Evolutionary conservation across 306 rosid genomes (phyloP).

Genomic region (Cicer cuneatum): DNA sequence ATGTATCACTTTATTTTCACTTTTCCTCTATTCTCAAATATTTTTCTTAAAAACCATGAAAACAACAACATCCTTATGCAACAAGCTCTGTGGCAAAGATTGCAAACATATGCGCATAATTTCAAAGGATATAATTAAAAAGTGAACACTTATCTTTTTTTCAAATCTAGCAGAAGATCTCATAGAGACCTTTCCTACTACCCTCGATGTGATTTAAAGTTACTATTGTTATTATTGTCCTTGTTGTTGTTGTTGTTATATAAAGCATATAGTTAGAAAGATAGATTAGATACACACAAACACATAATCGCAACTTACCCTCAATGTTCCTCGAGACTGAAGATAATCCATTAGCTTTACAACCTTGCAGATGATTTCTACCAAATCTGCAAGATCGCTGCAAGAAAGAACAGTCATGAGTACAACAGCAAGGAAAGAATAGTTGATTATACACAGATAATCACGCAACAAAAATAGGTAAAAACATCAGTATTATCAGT

Average conservation of each 20-base stretch:
- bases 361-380: slow-evolving; percentile 78
- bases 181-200: neutral
- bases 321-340: slow-evolving; percentile 83
- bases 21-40: slow-evolving; percentile 5
- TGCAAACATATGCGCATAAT: neutral
- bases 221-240: neutral
- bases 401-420: slow-evolving; percentile 43
- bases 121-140: slow-evolving; percentile 21
- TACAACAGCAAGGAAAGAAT: slow-evolving; percentile 34
- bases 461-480: neutral
- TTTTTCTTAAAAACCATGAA: neutral
- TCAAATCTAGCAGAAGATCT: neutral
- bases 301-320: slow-evolving; percentile 59
- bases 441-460: slow-evolving; percentile 4
- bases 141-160: neutral
- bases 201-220: neutral
- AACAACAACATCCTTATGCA: slow-evolving; percentile 15
- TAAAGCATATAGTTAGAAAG: neutral
- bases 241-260: neutral
- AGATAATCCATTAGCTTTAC: slow-evolving; percentile 77
- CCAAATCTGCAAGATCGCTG: slow-evolving; percentile 91
- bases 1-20: slow-evolving; percentile 1
- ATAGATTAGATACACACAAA: neutral
- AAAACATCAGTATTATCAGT: slow-evolving; percentile 12
- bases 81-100: slow-evolving; percentile 1